Evolutionary conservation across 495 filamentous ascomycete species (phyloP).

Genomic region (Hyaloscypha hepaticicola): DNA sequence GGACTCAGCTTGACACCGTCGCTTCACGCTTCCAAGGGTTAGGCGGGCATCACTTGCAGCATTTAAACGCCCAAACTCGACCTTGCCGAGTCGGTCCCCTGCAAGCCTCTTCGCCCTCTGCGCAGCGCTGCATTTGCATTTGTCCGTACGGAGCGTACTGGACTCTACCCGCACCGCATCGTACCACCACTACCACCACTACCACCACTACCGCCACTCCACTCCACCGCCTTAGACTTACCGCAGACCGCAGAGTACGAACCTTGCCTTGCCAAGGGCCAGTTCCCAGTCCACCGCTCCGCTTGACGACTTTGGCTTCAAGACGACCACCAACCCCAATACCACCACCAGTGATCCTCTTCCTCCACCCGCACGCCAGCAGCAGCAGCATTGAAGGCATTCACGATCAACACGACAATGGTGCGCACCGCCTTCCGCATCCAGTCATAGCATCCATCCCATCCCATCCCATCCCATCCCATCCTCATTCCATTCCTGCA

Average conservation of each 20-base stretch:
- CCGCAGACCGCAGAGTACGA: neutral
- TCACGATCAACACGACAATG: neutral
- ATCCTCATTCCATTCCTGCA: constrained; percentile 2
- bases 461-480: neutral
- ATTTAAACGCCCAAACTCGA: constrained; percentile 3
- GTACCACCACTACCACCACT: neutral
- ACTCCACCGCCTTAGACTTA: neutral
- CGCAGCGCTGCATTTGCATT: neutral
- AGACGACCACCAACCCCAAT: neutral
- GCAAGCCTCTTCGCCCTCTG: neutral
- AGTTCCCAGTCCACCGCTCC: too few relatives aligned
- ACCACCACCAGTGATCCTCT: neutral
- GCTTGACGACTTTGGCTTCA: too few relatives aligned
- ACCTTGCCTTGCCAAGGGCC: too few relatives aligned
- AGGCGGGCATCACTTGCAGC: too few relatives aligned
- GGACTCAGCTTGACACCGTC: neutral
- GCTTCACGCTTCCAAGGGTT: neutral
- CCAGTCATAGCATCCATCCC: neutral
- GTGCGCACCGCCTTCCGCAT: neutral
- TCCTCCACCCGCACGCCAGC: neutral
- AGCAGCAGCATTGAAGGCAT: neutral
- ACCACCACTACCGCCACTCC: neutral
- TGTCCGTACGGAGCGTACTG: too few relatives aligned
- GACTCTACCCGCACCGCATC: neutral
- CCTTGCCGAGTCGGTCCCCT: constrained; percentile 1